Evolutionary conservation across 805 yeast species (phyloP), one percentile per base, ranked within the genome.

Genomic region (Wickerhamomyces chambardii): DNA sequence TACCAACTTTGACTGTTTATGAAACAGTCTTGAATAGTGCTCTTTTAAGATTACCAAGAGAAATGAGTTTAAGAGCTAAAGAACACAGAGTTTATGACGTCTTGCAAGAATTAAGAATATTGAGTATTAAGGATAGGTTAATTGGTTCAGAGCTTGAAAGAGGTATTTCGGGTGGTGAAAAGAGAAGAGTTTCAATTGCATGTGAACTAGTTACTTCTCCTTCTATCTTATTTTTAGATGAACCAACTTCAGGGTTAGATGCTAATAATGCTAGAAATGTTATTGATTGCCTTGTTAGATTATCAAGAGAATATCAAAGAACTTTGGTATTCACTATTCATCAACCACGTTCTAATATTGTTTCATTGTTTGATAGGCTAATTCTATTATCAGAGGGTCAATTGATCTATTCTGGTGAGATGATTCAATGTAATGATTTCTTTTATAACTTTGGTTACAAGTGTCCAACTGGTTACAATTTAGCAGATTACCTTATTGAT

Each of bases 21-120:
- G 99, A 92, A 60, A 90, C 97, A 0, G 95, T 92, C 22, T 64
- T 89, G 43, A 87, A 87, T 53, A 82, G 95, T 63, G 97, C 99
- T 0, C 60, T 90, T 36, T 64, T 92, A 38, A 70, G 97, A 45
- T 68, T 92, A 37, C 98, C 98, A 6, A 66, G 82, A 40, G 53
- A 72, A 3, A 84, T 92, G 95, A 63, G 81, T n/a, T 61, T 71
- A 17, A 61, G 68, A 5, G 73, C 86, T 8, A 92, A 92, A 55
- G 77, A 76, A 43, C 60, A 81, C 26, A 70, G 95, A 38, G 98
- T 89, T 1, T 61, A 77, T 33, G 95, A 90, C 48, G 89, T 95
- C 2, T 66, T 92, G 48, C 73, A 73, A 33, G 97, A 92, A 54
- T 70, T 92, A 34, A 75, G 97, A 44, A 92, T 92, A 27, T 60